A percentile compares a stretch with the other conserved stretches of the same genome.
Evolutionary conservation across 176 grass and related monocot species (phyloP).

Genomic region (Oryza rufipogon): DNA sequence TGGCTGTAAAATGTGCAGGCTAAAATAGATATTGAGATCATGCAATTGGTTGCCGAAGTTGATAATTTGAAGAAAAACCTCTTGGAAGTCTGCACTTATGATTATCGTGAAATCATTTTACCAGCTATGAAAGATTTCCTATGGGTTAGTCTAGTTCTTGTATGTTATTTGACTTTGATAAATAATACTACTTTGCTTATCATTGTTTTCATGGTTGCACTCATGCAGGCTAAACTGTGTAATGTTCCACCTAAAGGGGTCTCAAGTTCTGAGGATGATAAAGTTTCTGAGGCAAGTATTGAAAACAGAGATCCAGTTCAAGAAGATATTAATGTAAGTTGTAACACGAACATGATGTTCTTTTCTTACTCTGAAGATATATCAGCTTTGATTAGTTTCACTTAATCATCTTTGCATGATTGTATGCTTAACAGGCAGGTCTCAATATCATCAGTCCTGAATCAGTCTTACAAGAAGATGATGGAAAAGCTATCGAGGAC

Average conservation of each 20-base stretch:
- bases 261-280: not conserved
- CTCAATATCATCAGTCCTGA: not conserved
- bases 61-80: conserved; percentile 29
- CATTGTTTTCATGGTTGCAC: conserved; percentile 6
- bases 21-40: conserved; percentile 23
- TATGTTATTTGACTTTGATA: not conserved
- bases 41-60: conserved; percentile 21
- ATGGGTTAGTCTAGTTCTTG: conserved; percentile 32
- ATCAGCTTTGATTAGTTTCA: not conserved
- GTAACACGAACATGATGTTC: not conserved
- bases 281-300: not conserved
- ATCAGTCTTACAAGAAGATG: not conserved
- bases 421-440: not conserved
- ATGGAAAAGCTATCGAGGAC: not conserved
- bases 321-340: not conserved
- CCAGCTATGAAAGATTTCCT: conserved; percentile 28
- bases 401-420: not conserved
- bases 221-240: conserved; percentile 16
- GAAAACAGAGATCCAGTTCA: not conserved
- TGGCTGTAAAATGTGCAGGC: not conserved
- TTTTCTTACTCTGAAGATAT: not conserved
- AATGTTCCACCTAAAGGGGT: not conserved
- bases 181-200: not conserved
- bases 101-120: conserved; percentile 27
- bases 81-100: conserved; percentile 1